Base-by-base conservation (phyloP, 2,329 filamentous ascomycete species). In the Onygenales sp. region DNA sequence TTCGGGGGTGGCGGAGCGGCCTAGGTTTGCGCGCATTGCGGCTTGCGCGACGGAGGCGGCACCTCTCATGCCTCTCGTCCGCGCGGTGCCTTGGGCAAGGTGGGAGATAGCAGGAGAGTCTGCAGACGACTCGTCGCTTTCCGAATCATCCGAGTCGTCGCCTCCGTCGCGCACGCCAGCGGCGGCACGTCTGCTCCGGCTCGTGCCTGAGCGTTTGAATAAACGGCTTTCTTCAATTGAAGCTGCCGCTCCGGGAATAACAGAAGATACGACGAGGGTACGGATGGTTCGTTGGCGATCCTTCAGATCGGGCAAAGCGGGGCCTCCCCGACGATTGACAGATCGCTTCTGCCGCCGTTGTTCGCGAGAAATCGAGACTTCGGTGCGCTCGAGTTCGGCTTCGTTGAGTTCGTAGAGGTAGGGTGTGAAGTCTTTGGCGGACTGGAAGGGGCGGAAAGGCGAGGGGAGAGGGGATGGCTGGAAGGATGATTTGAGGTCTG, bases 401-500 rank as follows among this genome's bases (percentile, higher is more conserved):
- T 97, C 92, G 62, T 85, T 95, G 61, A 97, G 81, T 69, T 97
- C 93, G 69, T 95, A 97, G 47, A 98, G 77, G 67, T 92, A 95
- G 0, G 93, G 93, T 3, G 88, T 86, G 67, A 87, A 97, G 62
- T 98, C 93, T 69, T 95, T 96, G 47, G 92, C 90, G 58, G 91
- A 85, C 68, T 95, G 89, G 68, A 91, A 87, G 1, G 91, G 90
- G 59, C 93, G 82, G 77, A 97, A 95, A 17, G 94, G 85, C 10
- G 82, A 83, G 21, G 84, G 80, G 41, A 97, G 72, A 0, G 93
- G 93, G 2, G 90, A 90, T 31, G 87, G 86, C 36, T 97, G 76
- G 72, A 98, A 94, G 53, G 89, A 86, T 52, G 87, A 78, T 55
- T 89, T 83, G 31, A 98, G 80, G 65, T 98, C 93, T 5, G 89